A percentile compares a stretch with the other conserved stretches of the same genome.
phyloP scores from a whole-genome alignment of 2,329 filamentous ascomycete species.

The Cladosporium cucumerinum region DNA sequence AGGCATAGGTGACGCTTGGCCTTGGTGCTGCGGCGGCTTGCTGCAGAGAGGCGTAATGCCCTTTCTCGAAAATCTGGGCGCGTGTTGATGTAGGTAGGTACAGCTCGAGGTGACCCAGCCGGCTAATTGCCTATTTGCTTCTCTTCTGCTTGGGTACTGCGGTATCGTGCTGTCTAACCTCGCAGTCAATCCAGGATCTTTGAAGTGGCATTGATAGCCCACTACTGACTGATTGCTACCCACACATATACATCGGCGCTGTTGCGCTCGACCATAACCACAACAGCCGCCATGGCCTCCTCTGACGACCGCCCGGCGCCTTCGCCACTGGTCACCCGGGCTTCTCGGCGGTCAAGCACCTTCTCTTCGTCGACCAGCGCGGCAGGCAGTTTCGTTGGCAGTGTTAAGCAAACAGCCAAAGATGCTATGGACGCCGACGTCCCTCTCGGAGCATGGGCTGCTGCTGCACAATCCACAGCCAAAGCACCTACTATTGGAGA shows the following conservation, averaged over 20 bases:
- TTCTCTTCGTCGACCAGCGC: background rate
- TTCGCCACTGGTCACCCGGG: background rate
- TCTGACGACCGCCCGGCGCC: constrained; percentile 5
- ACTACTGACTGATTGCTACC: background rate
- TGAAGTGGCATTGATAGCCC: background rate
- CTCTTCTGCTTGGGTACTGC: background rate
- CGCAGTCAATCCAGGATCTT: background rate
- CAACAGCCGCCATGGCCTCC: background rate
- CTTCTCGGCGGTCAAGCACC: constrained; percentile 2
- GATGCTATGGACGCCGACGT: constrained; percentile 24
- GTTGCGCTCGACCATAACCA: background rate
- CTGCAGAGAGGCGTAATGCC: constrained; percentile 1
- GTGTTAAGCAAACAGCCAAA: constrained; percentile 9
- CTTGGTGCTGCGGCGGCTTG: background rate
- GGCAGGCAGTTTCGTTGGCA: constrained; percentile 12
- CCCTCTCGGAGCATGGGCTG: constrained; percentile 45
- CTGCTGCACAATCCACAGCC: constrained; percentile 40
- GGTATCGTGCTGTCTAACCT: background rate
- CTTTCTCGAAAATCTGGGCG: constrained; percentile 2
- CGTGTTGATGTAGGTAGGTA: background rate
- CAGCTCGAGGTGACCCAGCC: background rate
- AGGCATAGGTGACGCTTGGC: background rate
- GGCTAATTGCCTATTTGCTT: background rate
- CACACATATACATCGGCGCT: background rate
- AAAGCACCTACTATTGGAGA: constrained; percentile 44